phyloP scores from a whole-genome alignment of 2,329 filamentous ascomycete species.

The Penicillium sp. region DNA sequence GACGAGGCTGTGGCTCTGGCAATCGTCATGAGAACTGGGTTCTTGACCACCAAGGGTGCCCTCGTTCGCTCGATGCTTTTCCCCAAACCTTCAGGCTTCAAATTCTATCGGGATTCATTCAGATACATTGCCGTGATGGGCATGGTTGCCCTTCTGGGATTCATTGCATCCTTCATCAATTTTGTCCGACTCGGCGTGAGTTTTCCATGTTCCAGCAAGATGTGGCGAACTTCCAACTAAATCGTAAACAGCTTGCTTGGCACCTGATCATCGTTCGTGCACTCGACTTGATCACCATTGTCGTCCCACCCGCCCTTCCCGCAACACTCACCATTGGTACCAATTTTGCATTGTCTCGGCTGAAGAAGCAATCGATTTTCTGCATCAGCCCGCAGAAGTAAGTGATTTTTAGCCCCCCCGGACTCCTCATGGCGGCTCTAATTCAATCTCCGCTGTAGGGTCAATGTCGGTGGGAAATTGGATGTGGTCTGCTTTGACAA shows the following conservation, averaged over 20 bases:
- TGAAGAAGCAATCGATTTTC: constrained; percentile 88
- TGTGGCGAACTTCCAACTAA: constrained; percentile 14
- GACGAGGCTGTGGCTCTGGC: constrained; percentile 88
- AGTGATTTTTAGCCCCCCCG: constrained; percentile 1
- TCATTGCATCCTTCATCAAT: constrained; percentile 85
- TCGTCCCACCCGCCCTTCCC: constrained; percentile 88
- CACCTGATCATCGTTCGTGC: constrained; percentile 87
- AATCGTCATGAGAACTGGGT: constrained; percentile 87
- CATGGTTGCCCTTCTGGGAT: constrained; percentile 75
- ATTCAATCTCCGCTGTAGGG: constrained; percentile 43
- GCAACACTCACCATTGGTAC: constrained; percentile 94
- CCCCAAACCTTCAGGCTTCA: constrained; percentile 96
- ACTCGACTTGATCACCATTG: constrained; percentile 92
- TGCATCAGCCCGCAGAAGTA: constrained; percentile 86
- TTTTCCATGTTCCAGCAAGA: constrained; percentile 2
- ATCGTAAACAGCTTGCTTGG: constrained; percentile 58
- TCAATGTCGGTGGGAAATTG: constrained; percentile 93
- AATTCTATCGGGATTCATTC: constrained; percentile 96
- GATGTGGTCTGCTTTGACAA: constrained; percentile 98
- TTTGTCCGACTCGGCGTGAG: constrained; percentile 69
- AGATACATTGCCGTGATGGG: constrained; percentile 97
- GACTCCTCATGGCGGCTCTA: neutral
- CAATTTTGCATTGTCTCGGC: constrained; percentile 80
- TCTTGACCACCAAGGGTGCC: constrained; percentile 95
- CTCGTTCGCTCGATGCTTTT: constrained; percentile 97